Base-by-base conservation (phyloP, 257 asterid species). In the Eustoma russellianum region DNA sequence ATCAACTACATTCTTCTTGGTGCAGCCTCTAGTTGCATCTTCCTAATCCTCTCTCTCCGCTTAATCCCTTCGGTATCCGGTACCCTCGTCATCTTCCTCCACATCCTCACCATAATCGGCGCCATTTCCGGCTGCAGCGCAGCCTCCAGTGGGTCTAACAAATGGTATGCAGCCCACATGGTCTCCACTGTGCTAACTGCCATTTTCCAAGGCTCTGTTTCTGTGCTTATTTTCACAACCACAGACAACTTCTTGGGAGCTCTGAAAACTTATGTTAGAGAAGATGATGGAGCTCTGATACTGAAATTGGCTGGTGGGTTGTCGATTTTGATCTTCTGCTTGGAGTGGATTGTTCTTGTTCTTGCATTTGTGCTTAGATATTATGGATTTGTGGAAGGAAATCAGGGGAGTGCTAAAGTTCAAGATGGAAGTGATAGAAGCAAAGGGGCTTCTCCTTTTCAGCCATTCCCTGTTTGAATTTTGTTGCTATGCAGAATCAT, bases 21-120 rank as follows among this genome's bases (percentile, higher is more conserved):
- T 54, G 82, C 88, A 53, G 83, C 95, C 46, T 76, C 91, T 1
- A 73, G 82, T 70, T 86, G 94, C 83, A 77, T 81, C 66, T 86
- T 86, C 77, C 85, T 86, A 18, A 77, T 82, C 35, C 85, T 80
- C 62, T 74, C 95, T 17, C 90, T 83, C 70, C 94, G 88, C 55
- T 74, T 86, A 46, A 63, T 80, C 66, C 94, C 94, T 14, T 86
- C 94, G 5, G 58, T 77, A 5, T 35, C 67, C 48, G 86, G 94
- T 7, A 57, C 67, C 53, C 64, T 83, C 68, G 79, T 86, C 56
- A 72, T 83, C 69, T 83, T 83, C 74, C 95, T 86, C 84, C 94
- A 86, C 57, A 28, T 69, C 53, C 69, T 77, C 72, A 86, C 95
- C 60, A 79, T 86, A 59, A 70, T 53, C 52, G 95, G 82, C 3